Base-by-base conservation (phyloP, 2,329 filamentous ascomycete species). In the Neofusicoccum kwambonambiense region DNA sequence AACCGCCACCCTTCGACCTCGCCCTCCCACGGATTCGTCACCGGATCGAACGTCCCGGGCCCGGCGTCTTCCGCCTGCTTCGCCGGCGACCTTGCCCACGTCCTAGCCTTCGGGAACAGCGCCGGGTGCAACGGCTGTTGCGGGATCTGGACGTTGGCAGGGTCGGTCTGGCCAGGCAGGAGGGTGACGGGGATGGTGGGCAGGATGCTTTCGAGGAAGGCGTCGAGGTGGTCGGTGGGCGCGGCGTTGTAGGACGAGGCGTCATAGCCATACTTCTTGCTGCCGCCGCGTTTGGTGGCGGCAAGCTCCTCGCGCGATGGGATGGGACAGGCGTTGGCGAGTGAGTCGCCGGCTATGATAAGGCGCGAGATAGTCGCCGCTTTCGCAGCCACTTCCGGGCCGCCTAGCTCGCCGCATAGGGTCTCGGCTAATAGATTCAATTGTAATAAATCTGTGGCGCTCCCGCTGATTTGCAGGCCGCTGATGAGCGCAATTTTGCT, bases 191-290 rank as follows among this genome's bases (percentile, higher is more conserved):
- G 93, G 31, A 99, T 87, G 15, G 89, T 90, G 1, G 93, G 93
- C 3, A 99, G 86, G 12, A 99, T 82, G 52, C 90, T 85, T 1
- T 90, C 83, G 39, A 99, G 85, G 75, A 97, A 95, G 5, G 86
- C 84, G 79, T 99, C 95, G 39, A 99, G 85, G 52, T 91, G 89
- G 64, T 90, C 87, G 3, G 92, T 93, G 0, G 95, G 95, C 1
- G 90, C 83, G 1, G 94, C 84, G 74, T 99, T 97, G 82, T 97
- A 99, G 0, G 90, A 79, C 63, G 89, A 89, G 65, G 91, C 88
- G 76, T 99, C 95, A 80, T 98, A 98, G 66, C 95, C 94, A 78
- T 97, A 98, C 75, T 96, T 97, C 76, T 92, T 96, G 58, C 78
- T 1, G 72, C 70, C 66, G 83, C 87, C 70, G 83, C 79, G 51